These are phyloP conservation scores for Backusella luteola DNA, from an alignment of 192 early-diverging fungal species.

Conservation along the genomic window DNA sequence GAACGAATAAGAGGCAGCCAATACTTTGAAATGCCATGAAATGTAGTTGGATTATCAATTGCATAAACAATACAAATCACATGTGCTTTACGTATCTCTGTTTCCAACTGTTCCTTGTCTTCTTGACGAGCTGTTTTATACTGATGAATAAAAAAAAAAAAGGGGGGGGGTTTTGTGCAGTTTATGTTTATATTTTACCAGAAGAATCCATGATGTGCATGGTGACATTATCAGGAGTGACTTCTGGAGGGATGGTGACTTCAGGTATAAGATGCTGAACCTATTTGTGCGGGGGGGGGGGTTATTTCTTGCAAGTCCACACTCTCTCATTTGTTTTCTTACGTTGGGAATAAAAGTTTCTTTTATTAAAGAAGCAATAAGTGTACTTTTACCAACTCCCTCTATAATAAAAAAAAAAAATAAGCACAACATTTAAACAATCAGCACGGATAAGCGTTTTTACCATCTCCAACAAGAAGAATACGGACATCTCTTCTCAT, in stretches of 20 bases:
- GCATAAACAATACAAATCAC: constrained; percentile 98
- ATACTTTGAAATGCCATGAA: constrained; percentile 77
- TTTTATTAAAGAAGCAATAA: constrained; percentile 97
- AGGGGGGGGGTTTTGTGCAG: too few relatives aligned
- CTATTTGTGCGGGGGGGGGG: constrained; percentile 34
- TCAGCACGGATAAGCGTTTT: background rate
- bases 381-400: constrained; percentile 93
- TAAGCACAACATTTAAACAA: too few relatives aligned
- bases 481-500: constrained; percentile 91
- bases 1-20: constrained; percentile 94
- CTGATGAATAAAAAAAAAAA: background rate
- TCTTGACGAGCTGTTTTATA: constrained; percentile 70
- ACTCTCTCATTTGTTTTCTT: background rate
- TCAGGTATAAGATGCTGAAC: constrained; percentile 97
- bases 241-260: constrained; percentile 99
- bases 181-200: constrained; percentile 38
- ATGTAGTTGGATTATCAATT: constrained; percentile 79
- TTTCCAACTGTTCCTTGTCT: constrained; percentile 83
- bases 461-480: constrained; percentile 90
- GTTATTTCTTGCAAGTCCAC: background rate
- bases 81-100: constrained; percentile 94
- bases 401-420: constrained; percentile 41
- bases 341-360: constrained; percentile 78
- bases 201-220: constrained; percentile 99
- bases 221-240: constrained; percentile 93